phyloP scores from a whole-genome alignment of 495 filamentous ascomycete species.

The Neurospora sp. region DNA sequence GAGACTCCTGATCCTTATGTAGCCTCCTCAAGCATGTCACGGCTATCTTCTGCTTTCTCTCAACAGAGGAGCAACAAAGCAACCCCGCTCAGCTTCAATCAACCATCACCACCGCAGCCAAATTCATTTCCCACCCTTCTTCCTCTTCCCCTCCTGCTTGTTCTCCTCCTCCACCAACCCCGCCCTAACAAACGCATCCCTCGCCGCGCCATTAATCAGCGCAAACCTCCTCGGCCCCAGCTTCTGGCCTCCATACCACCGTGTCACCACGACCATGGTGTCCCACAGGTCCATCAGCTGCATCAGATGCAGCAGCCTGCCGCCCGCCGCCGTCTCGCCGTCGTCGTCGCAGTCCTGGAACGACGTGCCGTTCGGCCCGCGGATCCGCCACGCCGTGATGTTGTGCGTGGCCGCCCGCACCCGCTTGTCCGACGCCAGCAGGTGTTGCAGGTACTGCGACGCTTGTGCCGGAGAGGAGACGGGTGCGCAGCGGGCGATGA shows the following conservation, averaged over 20 bases:
- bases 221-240: conserved; percentile 83
- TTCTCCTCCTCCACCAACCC: conserved; percentile 47
- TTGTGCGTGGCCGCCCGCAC: conserved; percentile 84
- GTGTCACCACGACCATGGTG: conserved; percentile 82
- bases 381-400: conserved; percentile 58
- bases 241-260: conserved; percentile 90
- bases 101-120: not conserved
- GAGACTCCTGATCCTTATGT: too few relatives aligned
- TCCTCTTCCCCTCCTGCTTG: conserved; percentile 39
- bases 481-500: conserved; percentile 62
- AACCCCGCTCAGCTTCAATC: not conserved
- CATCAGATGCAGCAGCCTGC: conserved; percentile 76
- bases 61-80: too few relatives aligned
- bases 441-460: conserved; percentile 54
- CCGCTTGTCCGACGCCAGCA: conserved; percentile 71
- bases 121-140: conserved; percentile 32
- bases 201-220: conserved; percentile 74
- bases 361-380: conserved; percentile 39
- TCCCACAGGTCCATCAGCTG: conserved; percentile 93
- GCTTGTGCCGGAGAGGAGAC: conserved; percentile 63
- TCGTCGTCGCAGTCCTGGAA: conserved; percentile 94
- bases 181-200: conserved; percentile 77
- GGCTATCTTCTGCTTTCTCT: too few relatives aligned
- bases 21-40: too few relatives aligned
- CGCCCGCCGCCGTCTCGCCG: conserved; percentile 89